Percentiles rank a stretch among this genome's conserved stretches.
Evolutionary conservation across 805 yeast genomes (phyloP).

Genomic region (Ogataea thermomethanolica): DNA sequence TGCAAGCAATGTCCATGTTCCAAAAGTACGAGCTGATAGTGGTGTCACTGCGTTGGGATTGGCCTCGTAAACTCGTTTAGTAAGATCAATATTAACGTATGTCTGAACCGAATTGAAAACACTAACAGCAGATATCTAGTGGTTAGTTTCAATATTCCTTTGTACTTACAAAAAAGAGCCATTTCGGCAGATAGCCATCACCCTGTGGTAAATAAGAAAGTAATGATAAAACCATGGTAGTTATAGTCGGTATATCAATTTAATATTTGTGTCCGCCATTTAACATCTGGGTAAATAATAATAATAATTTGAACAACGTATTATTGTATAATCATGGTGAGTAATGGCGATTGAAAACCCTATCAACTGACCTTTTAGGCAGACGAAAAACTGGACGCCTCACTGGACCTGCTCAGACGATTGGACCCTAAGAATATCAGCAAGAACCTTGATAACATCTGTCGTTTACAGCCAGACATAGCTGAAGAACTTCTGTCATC

Average conservation of each 20-base stretch:
- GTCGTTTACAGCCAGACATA: slow-evolving; percentile 57
- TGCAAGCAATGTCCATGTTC: slow-evolving; percentile 94
- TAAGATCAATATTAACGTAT: slow-evolving; percentile 65
- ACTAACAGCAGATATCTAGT: slow-evolving; percentile 76
- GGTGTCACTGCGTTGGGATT: slow-evolving; percentile 54
- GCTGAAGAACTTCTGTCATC: slow-evolving; percentile 86
- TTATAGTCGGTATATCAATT: neutral
- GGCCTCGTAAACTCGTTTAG: slow-evolving; percentile 73
- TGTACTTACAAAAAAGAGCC: slow-evolving; percentile 61
- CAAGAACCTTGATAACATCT: slow-evolving; percentile 41
- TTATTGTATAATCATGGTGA: slow-evolving; percentile 7
- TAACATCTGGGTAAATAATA: slow-evolving; percentile 4
- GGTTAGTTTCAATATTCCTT: slow-evolving; percentile 11
- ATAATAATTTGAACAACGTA: slow-evolving; percentile 6
- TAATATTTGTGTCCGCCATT: slow-evolving; percentile 6
- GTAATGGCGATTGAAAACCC: neutral
- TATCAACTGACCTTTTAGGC: slow-evolving; percentile 15
- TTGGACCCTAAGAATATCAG: slow-evolving; percentile 63
- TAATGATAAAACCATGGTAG: slow-evolving; percentile 3
- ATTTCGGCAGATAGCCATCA: slow-evolving; percentile 67
- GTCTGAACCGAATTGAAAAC: slow-evolving; percentile 87
- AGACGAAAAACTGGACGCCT: slow-evolving; percentile 66
- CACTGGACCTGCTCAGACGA: slow-evolving; percentile 73
- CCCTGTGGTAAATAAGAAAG: slow-evolving; percentile 38
- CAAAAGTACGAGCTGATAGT: slow-evolving; percentile 93